Evolutionary conservation across 768 basidiomycete genomes (phyloP).

Genomic region (Rubroboletus satanas): DNA sequence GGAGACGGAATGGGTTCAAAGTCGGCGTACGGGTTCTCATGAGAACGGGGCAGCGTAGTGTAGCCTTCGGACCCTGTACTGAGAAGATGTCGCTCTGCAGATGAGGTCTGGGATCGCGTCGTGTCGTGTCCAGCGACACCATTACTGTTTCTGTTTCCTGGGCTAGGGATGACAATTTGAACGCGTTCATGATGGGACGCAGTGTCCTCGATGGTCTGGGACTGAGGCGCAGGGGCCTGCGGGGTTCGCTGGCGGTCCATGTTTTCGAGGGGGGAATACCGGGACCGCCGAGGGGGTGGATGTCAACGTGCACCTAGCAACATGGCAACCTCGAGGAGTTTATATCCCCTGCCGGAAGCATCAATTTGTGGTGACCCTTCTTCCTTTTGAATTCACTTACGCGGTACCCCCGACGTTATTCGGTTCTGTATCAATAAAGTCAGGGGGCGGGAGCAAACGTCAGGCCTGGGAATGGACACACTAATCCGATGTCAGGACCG

Average conservation of each 20-base stretch:
- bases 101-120: neutral
- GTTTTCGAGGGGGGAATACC: neutral
- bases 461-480: neutral
- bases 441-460: neutral
- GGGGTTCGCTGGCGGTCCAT: slow-evolving; percentile 16
- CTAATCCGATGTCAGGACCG: neutral
- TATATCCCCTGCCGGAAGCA: neutral
- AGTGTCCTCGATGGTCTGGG: neutral
- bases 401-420: neutral
- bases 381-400: neutral
- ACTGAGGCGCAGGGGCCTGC: neutral
- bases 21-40: slow-evolving; percentile 4
- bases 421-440: neutral
- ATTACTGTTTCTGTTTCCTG: slow-evolving; percentile 3
- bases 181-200: slow-evolving; percentile 1
- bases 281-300: neutral
- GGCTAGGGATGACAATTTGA: neutral
- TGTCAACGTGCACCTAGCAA: neutral
- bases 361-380: neutral
- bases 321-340: slow-evolving; percentile 4
- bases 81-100: slow-evolving; percentile 10
- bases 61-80: slow-evolving; percentile 5
- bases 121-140: neutral
- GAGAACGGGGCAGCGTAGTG: neutral
- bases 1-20: slow-evolving; percentile 7